These are phyloP conservation scores for Cutaneotrichosporon spelunceum DNA, from an alignment of 1,284 basidiomycete genomes.

Conservation along the genomic window DNA sequence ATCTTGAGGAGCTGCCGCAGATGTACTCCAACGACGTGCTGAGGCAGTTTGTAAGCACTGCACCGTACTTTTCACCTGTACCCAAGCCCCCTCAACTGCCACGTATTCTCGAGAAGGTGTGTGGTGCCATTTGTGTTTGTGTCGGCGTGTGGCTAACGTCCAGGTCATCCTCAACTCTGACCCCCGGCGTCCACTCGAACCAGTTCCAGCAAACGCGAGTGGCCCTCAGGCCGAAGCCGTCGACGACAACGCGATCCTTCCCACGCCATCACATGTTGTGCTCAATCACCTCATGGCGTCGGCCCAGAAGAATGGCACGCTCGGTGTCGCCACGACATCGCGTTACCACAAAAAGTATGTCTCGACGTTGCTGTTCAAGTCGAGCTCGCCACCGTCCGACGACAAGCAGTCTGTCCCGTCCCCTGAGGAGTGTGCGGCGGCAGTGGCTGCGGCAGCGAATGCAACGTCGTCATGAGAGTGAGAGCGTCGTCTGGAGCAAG, in stretches of 20 bases:
- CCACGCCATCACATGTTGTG: constrained; percentile 69
- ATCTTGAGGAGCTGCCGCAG: constrained; percentile 70
- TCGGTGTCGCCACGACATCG: constrained; percentile 90
- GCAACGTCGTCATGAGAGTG: not conserved
- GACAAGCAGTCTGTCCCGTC: constrained; percentile 4
- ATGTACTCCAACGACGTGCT: constrained; percentile 24
- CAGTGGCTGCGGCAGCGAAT: constrained; percentile 1
- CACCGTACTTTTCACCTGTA: constrained; percentile 55
- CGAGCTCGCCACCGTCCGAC: constrained; percentile 10
- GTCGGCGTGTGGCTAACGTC: constrained; percentile 52
- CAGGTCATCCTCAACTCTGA: constrained; percentile 78
- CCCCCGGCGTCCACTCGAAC: constrained; percentile 35
- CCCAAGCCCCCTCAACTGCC: constrained; percentile 83
- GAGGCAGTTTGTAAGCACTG: constrained; percentile 20
- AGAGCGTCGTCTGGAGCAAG: constrained; percentile 28
- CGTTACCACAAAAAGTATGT: constrained; percentile 88
- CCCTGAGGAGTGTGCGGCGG: constrained; percentile 3
- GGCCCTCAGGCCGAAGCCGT: constrained; percentile 35
- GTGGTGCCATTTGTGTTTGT: constrained; percentile 53
- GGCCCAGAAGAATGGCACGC: constrained; percentile 82
- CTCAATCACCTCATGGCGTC: constrained; percentile 87
- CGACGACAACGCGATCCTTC: constrained; percentile 90
- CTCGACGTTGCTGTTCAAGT: constrained; percentile 56
- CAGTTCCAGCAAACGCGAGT: constrained; percentile 26
- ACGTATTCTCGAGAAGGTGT: constrained; percentile 65